Percentiles rank a stretch among this genome's conserved stretches.
Evolutionary conservation across 768 basidiomycete species (phyloP).

Genomic region (Lactifluus rugatus): DNA sequence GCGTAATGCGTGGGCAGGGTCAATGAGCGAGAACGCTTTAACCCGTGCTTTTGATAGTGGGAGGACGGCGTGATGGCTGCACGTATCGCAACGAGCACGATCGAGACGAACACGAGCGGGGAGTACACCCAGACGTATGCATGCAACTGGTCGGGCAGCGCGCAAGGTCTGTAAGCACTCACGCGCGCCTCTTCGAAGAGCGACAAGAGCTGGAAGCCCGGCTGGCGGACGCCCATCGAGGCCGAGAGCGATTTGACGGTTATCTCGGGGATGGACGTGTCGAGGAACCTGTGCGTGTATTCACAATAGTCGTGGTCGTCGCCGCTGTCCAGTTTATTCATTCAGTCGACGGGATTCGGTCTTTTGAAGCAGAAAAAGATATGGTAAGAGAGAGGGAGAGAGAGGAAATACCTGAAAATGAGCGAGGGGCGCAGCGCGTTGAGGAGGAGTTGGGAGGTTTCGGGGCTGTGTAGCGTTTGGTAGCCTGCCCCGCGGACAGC

Average conservation of each 20-base stretch:
- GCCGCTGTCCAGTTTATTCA: conserved; percentile 41
- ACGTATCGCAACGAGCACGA: conserved; percentile 35
- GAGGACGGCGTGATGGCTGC: background rate
- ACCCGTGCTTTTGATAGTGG: background rate
- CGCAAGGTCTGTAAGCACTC: conserved; percentile 54
- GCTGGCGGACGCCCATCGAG: conserved; percentile 73
- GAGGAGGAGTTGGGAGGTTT: conserved; percentile 58
- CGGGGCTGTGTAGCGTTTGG: conserved; percentile 70
- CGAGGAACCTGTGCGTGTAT: conserved; percentile 40
- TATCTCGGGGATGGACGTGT: conserved; percentile 51
- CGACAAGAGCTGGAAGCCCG: conserved; percentile 87
- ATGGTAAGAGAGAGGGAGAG: background rate
- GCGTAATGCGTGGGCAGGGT: background rate
- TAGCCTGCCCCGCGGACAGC: conserved; percentile 73
- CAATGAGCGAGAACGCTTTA: background rate
- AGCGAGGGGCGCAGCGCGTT: conserved; percentile 52
- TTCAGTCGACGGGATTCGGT: background rate
- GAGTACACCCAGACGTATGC: conserved; percentile 70
- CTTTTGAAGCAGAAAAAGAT: background rate
- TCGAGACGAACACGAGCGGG: conserved; percentile 53
- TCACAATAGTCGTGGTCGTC: conserved; percentile 97
- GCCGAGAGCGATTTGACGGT: conserved; percentile 87
- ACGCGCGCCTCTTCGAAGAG: conserved; percentile 37
- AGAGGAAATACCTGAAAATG: conserved; percentile 57
- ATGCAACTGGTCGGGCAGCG: conserved; percentile 74